Percentiles rank a stretch among this genome's conserved stretches.
Conservation (phyloP, 225 moss, liverwort and hornwort species). For the Pleurozium schreberi region DNA sequence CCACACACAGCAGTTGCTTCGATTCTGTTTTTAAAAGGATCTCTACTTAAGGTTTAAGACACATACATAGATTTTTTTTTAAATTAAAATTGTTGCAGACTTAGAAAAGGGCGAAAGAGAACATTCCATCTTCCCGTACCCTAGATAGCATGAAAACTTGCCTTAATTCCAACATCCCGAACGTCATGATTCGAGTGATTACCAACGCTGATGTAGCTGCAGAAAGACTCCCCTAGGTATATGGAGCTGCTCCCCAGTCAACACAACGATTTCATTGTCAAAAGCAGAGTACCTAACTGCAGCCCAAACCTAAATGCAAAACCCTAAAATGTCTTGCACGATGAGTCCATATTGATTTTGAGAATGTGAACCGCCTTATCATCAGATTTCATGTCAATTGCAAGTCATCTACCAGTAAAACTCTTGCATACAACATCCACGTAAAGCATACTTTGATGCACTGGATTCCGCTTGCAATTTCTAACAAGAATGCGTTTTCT, state of each 20-base stretch:
- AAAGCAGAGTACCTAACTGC: neutral
- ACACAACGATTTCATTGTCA: neutral
- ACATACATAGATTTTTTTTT: neutral
- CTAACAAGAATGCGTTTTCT: neutral
- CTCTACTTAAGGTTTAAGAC: neutral
- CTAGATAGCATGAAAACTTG: neutral
- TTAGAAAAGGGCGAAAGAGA: neutral
- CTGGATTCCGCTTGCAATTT: neutral
- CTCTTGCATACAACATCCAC: neutral
- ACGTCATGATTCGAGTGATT: constrained; percentile 95
- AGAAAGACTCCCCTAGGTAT: constrained; percentile 94
- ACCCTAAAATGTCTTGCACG: neutral
- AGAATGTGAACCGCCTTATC: neutral
- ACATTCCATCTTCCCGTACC: neutral
- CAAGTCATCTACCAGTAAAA: neutral
- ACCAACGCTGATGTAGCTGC: constrained; percentile 38
- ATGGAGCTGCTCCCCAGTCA: constrained; percentile 62
- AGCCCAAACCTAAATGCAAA: neutral
- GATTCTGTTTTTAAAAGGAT: neutral
- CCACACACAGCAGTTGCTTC: neutral
- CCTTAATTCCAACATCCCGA: constrained; percentile 97
- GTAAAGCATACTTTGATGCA: neutral
- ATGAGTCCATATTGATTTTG: neutral
- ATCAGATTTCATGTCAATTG: neutral
- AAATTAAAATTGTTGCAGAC: neutral